Evolutionary conservation across 805 yeast genomes (phyloP).

Genomic region (Clavispora carvajalis): DNA sequence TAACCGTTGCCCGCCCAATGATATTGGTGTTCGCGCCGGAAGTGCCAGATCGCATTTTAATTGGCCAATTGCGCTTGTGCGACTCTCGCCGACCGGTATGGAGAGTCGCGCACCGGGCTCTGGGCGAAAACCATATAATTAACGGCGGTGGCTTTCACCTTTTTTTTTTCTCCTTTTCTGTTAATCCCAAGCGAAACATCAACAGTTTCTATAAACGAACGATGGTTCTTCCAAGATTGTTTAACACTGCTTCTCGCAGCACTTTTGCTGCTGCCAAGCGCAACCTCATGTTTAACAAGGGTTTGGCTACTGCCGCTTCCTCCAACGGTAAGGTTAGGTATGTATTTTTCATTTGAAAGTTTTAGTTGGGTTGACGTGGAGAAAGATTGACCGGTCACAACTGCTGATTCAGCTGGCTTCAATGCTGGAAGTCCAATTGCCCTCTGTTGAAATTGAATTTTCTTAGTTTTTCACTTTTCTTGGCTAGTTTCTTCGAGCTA

Average conservation of each 20-base stretch:
- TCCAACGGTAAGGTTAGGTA: constrained; percentile 81
- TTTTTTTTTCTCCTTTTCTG: constrained; percentile 10
- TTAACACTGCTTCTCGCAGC: constrained; percentile 62
- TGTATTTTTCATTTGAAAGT: constrained; percentile 31
- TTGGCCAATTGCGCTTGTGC: constrained; percentile 16
- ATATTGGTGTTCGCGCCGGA: constrained; percentile 19
- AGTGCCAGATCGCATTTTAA: constrained; percentile 16
- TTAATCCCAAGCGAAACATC: constrained; percentile 16
- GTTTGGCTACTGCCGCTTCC: constrained; percentile 75
- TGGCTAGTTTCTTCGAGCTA: no score
- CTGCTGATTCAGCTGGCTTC: neutral
- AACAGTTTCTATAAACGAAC: constrained; percentile 18
- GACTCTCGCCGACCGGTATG: constrained; percentile 18
- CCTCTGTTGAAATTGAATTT: no score
- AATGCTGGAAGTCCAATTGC: neutral
- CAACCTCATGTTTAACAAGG: constrained; percentile 67
- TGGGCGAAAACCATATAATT: constrained; percentile 16
- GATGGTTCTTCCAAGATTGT: constrained; percentile 56
- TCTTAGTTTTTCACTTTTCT: no score
- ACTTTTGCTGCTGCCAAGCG: constrained; percentile 89
- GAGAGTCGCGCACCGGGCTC: constrained; percentile 15
- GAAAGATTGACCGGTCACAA: neutral
- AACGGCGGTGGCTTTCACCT: constrained; percentile 8
- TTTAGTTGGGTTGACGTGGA: neutral
- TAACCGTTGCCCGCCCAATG: constrained; percentile 22